These are phyloP conservation scores for Sphaerobolus stellatus DNA, from an alignment of 1,284 basidiomycete species.

Conservation along the genomic window DNA sequence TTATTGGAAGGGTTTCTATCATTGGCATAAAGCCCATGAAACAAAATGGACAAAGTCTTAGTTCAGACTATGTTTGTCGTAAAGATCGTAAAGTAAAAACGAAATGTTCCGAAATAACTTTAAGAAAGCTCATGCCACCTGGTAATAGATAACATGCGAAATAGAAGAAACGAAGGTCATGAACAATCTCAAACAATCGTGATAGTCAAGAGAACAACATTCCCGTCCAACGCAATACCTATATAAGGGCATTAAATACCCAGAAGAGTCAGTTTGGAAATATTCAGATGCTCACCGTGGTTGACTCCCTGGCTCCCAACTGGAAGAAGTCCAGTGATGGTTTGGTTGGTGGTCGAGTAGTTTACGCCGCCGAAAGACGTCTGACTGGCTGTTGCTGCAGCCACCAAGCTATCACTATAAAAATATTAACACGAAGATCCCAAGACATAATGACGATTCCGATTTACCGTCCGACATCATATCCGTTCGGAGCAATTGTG, in stretches of 20 bases:
- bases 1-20: too few relatives aligned
- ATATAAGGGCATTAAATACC: not conserved
- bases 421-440: slow-evolving; percentile 13
- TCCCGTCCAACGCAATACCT: slow-evolving; percentile 49
- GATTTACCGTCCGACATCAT: slow-evolving; percentile 47
- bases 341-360: slow-evolving; percentile 49
- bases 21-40: too few relatives aligned
- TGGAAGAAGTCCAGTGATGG: slow-evolving; percentile 50
- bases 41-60: too few relatives aligned
- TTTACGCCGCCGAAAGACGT: slow-evolving; percentile 43
- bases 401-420: slow-evolving; percentile 44
- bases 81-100: too few relatives aligned
- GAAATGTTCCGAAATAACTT: too few relatives aligned
- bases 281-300: slow-evolving; percentile 34
- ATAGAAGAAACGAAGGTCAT: too few relatives aligned
- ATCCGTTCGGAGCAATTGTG: slow-evolving; percentile 37
- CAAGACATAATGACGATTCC: not conserved
- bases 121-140: too few relatives aligned
- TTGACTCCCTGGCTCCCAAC: slow-evolving; percentile 50
- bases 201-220: slow-evolving; percentile 47
- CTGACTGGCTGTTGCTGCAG: slow-evolving; percentile 40
- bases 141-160: too few relatives aligned
- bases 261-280: not conserved
- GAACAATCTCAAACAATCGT: slow-evolving; percentile 38
- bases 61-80: too few relatives aligned